Evolutionary conservation across 1,284 basidiomycete genomes (phyloP).

Genomic region (Moesziomyces globuligerus): DNA sequence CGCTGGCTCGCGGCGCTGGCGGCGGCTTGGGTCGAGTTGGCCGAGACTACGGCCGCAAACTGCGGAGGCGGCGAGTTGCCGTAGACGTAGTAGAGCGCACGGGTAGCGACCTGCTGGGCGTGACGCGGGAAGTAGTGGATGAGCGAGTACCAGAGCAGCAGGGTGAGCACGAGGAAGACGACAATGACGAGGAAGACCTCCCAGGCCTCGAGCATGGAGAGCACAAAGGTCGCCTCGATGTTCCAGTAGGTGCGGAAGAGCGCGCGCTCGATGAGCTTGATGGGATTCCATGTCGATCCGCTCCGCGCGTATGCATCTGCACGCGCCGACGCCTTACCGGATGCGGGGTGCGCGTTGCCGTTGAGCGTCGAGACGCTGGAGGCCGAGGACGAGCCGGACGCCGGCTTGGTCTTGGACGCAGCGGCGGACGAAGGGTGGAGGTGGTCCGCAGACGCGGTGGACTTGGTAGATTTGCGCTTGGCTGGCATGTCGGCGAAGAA

Average conservation of each 20-base stretch:
- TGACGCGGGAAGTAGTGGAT: constrained; percentile 44
- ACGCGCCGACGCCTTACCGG: background rate
- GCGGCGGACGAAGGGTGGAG: constrained; percentile 26
- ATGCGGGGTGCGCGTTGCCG: constrained; percentile 3
- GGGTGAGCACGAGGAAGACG: constrained; percentile 21
- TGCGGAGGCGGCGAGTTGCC: constrained; percentile 33
- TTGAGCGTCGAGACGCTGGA: constrained; percentile 16
- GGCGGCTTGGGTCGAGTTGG: background rate
- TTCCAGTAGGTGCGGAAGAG: constrained; percentile 43
- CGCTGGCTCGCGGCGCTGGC: background rate
- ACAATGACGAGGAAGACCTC: constrained; percentile 44
- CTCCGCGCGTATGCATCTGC: background rate
- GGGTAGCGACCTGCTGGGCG: constrained; percentile 21
- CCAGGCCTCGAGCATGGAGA: constrained; percentile 51
- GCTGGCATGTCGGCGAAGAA: constrained; percentile 10
- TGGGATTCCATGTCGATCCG: constrained; percentile 39
- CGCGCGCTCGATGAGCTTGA: constrained; percentile 41
- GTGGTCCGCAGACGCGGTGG: constrained; percentile 6
- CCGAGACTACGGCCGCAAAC: constrained; percentile 20
- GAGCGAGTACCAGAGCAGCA: constrained; percentile 37
- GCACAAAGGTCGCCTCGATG: constrained; percentile 36
- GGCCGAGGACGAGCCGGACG: constrained; percentile 14
- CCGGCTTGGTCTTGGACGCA: constrained; percentile 4
- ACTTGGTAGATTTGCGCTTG: constrained; percentile 23
- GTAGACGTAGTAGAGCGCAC: constrained; percentile 46